Conservation (phyloP, 495 filamentous ascomycete genomes). For the Aspergillus egyptiacus region DNA sequence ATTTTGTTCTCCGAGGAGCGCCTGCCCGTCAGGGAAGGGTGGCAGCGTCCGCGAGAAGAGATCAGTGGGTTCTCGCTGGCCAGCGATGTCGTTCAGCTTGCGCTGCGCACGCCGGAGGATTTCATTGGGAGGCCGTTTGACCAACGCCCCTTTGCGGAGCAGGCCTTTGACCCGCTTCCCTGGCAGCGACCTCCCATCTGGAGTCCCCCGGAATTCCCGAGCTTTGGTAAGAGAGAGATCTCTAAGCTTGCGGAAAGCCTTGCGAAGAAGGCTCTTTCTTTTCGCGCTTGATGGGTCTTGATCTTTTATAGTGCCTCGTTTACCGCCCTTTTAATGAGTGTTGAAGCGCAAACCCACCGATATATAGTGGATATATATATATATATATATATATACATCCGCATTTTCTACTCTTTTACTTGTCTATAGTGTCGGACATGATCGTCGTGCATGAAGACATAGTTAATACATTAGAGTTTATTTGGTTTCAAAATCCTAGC, state of each 20-base stretch:
- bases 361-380: neutral
- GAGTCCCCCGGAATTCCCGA: neutral
- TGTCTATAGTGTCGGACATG: too few species aligned
- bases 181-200: conserved; percentile 1
- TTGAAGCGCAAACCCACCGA: too few species aligned
- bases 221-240: neutral
- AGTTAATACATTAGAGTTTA: too few species aligned
- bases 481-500: too few species aligned
- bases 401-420: too few species aligned
- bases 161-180: neutral
- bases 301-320: neutral
- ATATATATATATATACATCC: neutral
- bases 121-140: neutral
- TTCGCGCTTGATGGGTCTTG: neutral
- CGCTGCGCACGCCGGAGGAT: neutral
- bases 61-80: conserved; percentile 1
- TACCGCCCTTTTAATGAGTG: too few species aligned
- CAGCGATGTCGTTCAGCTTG: neutral
- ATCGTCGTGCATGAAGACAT: too few species aligned
- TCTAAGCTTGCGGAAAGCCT: neutral
- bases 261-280: neutral
- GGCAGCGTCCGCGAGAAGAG: neutral
- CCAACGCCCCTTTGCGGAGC: neutral
- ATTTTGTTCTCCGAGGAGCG: neutral
- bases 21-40: neutral